Evolutionary conservation across 768 basidiomycete species (phyloP).

Genomic region (Hericium coralloides): DNA sequence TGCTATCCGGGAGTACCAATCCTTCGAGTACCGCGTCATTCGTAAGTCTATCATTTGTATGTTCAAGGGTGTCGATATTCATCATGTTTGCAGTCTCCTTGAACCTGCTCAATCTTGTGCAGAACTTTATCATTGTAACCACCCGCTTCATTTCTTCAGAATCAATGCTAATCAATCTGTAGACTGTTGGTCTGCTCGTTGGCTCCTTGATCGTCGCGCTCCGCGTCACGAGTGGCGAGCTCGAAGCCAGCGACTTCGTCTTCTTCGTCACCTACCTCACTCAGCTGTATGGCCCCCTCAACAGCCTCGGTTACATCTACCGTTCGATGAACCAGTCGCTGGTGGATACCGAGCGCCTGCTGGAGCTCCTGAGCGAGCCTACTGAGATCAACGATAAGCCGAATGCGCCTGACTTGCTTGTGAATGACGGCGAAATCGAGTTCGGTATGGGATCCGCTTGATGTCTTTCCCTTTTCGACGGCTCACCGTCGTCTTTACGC

Average conservation of each 20-base stretch:
- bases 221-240: conserved; percentile 48
- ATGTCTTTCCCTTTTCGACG: conserved; percentile 23
- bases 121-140: conserved; percentile 74
- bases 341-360: conserved; percentile 77
- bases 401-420: conserved; percentile 61
- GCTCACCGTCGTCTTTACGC: background rate
- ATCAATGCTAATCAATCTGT: conserved; percentile 1
- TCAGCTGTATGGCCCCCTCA: conserved; percentile 71
- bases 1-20: conserved; percentile 68
- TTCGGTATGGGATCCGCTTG: conserved; percentile 34
- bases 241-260: conserved; percentile 55
- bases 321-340: conserved; percentile 67
- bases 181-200: conserved; percentile 73
- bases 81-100: conserved; percentile 40
- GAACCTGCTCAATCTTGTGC: conserved; percentile 67
- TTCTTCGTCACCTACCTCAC: conserved; percentile 77
- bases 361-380: conserved; percentile 73
- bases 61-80: background rate
- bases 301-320: conserved; percentile 73
- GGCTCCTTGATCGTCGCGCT: conserved; percentile 74
- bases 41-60: conserved; percentile 31
- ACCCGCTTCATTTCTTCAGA: background rate
- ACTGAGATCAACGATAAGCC: conserved; percentile 79
- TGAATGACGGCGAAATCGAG: conserved; percentile 73
- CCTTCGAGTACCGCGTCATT: conserved; percentile 64